These are phyloP conservation scores for Volvariella volvacea DNA, from an alignment of 1,284 basidiomycete species.

Conservation along the genomic window DNA sequence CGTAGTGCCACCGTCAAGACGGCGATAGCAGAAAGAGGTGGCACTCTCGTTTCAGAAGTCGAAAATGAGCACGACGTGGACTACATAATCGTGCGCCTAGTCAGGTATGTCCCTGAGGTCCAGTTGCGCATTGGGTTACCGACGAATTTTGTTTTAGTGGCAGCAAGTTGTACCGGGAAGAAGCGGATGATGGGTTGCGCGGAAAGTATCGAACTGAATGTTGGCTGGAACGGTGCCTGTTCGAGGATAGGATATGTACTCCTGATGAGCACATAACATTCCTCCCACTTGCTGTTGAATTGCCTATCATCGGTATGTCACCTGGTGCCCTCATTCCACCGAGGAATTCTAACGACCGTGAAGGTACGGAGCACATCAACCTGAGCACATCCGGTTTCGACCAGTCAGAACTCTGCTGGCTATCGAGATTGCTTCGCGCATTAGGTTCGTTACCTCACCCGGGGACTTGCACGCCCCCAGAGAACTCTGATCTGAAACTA, in stretches of 20 bases:
- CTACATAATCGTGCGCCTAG: slow-evolving; percentile 63
- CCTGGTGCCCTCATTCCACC: slow-evolving; percentile 6
- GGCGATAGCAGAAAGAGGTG: slow-evolving; percentile 55
- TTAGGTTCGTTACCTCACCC: slow-evolving; percentile 38
- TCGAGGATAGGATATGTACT: slow-evolving; percentile 54
- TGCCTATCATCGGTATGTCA: slow-evolving; percentile 44
- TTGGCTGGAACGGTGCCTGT: slow-evolving; percentile 75
- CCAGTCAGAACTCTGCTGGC: slow-evolving; percentile 52
- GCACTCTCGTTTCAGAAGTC: slow-evolving; percentile 36
- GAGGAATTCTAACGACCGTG: slow-evolving; percentile 1
- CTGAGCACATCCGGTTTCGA: slow-evolving; percentile 70
- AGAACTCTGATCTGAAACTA: slow-evolving; percentile 1
- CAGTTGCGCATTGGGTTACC: not conserved
- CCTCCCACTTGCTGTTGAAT: slow-evolving; percentile 44
- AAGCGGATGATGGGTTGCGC: slow-evolving; percentile 36
- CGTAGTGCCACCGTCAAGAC: slow-evolving; percentile 42
- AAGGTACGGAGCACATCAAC: slow-evolving; percentile 45
- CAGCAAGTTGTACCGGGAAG: slow-evolving; percentile 50
- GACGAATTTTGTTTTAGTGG: slow-evolving; percentile 33
- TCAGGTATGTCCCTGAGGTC: slow-evolving; percentile 44
- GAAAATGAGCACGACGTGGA: slow-evolving; percentile 43
- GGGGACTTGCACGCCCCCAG: slow-evolving; percentile 3
- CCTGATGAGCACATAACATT: slow-evolving; percentile 59
- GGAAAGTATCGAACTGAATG: slow-evolving; percentile 71
- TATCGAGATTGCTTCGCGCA: slow-evolving; percentile 55